Conservation (phyloP, 2,329 filamentous ascomycete species). For the Botrytis galanthina region DNA sequence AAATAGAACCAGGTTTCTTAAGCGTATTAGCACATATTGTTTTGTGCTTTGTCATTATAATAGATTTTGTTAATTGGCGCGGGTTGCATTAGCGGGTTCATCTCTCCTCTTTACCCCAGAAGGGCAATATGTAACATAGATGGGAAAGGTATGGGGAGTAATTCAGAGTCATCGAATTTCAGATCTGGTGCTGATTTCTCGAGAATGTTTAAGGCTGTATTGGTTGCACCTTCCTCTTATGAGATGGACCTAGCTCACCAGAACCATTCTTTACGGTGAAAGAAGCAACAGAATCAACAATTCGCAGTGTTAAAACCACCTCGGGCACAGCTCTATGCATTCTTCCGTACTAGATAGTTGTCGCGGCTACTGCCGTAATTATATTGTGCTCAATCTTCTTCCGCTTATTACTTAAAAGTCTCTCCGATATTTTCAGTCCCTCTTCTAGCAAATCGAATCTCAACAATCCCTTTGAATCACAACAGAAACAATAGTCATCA, state of each 20-base stretch:
- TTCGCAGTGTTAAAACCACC: background rate
- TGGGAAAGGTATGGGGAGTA: constrained; percentile 27
- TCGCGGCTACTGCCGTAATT: background rate
- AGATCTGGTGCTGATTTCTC: background rate
- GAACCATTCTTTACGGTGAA: background rate
- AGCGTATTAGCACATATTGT: constrained; percentile 36
- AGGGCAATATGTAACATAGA: constrained; percentile 39
- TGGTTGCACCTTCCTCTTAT: constrained; percentile 2
- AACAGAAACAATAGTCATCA: background rate
- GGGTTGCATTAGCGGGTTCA: constrained; percentile 40
- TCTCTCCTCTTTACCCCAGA: constrained; percentile 38
- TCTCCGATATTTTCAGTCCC: background rate
- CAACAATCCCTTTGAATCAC: background rate
- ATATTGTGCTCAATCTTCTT: background rate
- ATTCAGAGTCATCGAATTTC: constrained; percentile 25
- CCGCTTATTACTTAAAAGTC: background rate
- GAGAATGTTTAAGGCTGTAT: background rate
- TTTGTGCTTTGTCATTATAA: constrained; percentile 35
- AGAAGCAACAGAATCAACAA: background rate
- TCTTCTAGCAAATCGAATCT: background rate
- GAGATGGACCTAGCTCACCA: background rate
- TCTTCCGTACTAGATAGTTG: background rate
- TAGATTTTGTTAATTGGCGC: constrained; percentile 36
- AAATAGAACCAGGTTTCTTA: constrained; percentile 23
- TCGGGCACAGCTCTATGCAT: background rate